Percentiles rank a stretch among this genome's conserved stretches.
Evolutionary conservation across 768 basidiomycete species (phyloP).

Genomic region (Melanogaster broomeanus): DNA sequence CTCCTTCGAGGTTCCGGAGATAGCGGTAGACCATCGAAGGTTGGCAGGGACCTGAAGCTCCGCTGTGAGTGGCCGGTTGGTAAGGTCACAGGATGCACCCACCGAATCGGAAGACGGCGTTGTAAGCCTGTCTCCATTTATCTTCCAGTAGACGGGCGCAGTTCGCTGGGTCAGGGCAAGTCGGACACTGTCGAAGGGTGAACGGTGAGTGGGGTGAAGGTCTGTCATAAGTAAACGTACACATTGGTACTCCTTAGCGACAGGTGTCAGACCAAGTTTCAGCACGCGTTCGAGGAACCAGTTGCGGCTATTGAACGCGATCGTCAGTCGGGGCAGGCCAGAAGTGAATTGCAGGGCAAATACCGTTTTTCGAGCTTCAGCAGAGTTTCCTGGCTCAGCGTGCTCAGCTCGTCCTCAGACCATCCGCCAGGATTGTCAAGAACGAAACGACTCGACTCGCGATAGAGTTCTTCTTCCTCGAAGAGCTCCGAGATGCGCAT

Average conservation of each 20-base stretch:
- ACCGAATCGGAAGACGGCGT: slow-evolving; percentile 87
- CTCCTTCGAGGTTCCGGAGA: slow-evolving; percentile 85
- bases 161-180: slow-evolving; percentile 76
- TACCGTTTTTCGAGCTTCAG: slow-evolving; percentile 88
- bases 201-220: not conserved
- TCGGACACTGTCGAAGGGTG: slow-evolving; percentile 55
- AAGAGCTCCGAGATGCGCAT: slow-evolving; percentile 91
- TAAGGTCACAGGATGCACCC: not conserved
- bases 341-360: slow-evolving; percentile 12
- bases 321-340: not conserved
- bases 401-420: slow-evolving; percentile 77
- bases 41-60: slow-evolving; percentile 68
- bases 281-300: slow-evolving; percentile 96
- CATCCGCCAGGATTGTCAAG: slow-evolving; percentile 90
- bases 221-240: slow-evolving; percentile 43
- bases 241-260: slow-evolving; percentile 96
- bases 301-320: slow-evolving; percentile 66
- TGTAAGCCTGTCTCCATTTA: slow-evolving; percentile 90
- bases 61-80: not conserved
- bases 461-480: slow-evolving; percentile 86
- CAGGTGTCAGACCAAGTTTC: slow-evolving; percentile 82
- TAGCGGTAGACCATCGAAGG: slow-evolving; percentile 94
- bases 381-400: slow-evolving; percentile 78
- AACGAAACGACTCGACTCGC: slow-evolving; percentile 89
- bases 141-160: slow-evolving; percentile 90